Percentiles rank a stretch among this genome's conserved stretches.
Conservation (phyloP, 768 basidiomycete genomes). For the Gyrodon lividus region DNA sequence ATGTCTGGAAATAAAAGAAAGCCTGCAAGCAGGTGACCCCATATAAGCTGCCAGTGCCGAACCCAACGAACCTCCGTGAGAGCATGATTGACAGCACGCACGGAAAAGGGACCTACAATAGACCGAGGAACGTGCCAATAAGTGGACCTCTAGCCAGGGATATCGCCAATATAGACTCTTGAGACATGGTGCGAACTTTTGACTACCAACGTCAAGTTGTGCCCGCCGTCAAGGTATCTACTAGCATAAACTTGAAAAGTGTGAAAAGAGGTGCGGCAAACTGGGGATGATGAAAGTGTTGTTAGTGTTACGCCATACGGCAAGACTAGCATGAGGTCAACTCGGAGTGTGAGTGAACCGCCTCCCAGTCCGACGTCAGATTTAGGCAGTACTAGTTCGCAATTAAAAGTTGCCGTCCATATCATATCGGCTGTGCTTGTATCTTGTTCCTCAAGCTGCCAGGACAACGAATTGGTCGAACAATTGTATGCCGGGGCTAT, state of each 20-base stretch:
- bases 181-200: background rate
- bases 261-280: no score
- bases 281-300: no score
- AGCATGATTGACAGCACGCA: background rate
- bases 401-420: no score
- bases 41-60: conserved; percentile 1
- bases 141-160: conserved; percentile 1
- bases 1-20: conserved; percentile 28
- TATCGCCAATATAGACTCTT: background rate
- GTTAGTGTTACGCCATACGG: no score
- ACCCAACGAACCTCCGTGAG: background rate
- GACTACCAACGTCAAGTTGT: background rate
- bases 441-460: no score
- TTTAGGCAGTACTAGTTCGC: no score
- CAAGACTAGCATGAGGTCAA: no score
- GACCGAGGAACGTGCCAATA: background rate
- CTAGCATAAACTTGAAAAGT: background rate
- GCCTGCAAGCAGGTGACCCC: conserved; percentile 25
- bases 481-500: no score
- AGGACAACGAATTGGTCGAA: no score
- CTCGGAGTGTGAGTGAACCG: no score
- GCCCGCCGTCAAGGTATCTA: background rate
- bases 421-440: no score
- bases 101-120: background rate
- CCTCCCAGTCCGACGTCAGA: no score